Base-by-base conservation (phyloP, 768 basidiomycete genomes). In the Asterophora parasitica region DNA sequence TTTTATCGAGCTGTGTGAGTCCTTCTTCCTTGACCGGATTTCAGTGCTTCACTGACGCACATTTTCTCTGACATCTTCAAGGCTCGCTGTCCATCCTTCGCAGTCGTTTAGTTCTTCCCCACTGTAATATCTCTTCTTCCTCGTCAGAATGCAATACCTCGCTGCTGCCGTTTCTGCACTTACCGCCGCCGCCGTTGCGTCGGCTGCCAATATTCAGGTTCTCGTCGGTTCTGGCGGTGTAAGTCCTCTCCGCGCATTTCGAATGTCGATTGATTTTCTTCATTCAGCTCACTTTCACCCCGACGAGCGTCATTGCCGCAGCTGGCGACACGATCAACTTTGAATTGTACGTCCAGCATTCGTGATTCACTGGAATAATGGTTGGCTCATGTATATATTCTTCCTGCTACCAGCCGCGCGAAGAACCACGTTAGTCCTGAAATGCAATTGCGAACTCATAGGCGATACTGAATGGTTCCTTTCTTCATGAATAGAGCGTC, bases 261-360 rank as follows among this genome's bases (percentile, higher is more conserved):
- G 33, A 30, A 12, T 13, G 9, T 30, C 8, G 17, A 17, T 13
- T 30, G 19, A 35, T 27, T 52, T 12, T 38, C 8, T 19, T 31
- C 17, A 72, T 19, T 31, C 17, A 72, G 72, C 59, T 76, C 41
- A 50, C 58, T 2, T 78, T 71, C 50, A 59, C 51, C 39, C 76
- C 76, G 1, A 17, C 63, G 8, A 65, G 50, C 45, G 59, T 78
- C 40, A 74, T 66, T 10, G 76, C 72, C 40, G 56, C 52, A 12
- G 47, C 59, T 43, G 76, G 76, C 30, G 81, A 85, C 55, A 72
- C 59, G 12, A 56, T 83, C 53, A 49, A 65, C 41, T 83, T 82
- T 66, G 65, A 73, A 57, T 83, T 81, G 76, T 77, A 53, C 48
- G 73, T 67, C 12, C 4, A 20, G 15, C 17, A 10, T 20, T 7